Conservation (phyloP, 306 rosid genomes). For the Nissolia schottii region DNA sequence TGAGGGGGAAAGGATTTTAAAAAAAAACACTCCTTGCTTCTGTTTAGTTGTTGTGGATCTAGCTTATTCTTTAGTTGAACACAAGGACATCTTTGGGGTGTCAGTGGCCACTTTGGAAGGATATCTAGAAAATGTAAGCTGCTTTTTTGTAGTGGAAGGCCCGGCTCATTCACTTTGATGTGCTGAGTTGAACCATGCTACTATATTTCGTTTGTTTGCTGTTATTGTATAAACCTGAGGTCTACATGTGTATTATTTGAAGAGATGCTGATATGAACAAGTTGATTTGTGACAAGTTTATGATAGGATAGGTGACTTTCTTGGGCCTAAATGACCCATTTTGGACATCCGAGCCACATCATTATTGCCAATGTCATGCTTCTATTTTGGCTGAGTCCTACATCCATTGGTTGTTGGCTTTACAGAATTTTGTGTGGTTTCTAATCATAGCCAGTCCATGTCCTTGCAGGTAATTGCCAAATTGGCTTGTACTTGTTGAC, state of each 20-base stretch:
- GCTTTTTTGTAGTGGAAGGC: neutral
- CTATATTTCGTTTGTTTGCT: neutral
- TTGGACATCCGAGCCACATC: neutral
- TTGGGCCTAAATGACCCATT: constrained; percentile 1
- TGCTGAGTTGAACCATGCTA: neutral
- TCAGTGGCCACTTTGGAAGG: neutral
- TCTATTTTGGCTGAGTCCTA: neutral
- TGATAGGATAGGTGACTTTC: neutral
- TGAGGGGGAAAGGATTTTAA: no score
- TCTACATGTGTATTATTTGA: neutral
- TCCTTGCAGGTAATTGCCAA: constrained; percentile 27
- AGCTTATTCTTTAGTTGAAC: neutral
- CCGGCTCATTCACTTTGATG: neutral
- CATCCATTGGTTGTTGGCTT: neutral
- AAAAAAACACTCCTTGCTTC: neutral
- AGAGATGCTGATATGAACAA: neutral
- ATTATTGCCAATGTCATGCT: neutral
- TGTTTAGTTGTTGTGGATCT: neutral
- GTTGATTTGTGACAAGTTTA: neutral
- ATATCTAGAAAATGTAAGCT: neutral
- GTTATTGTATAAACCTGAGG: constrained; percentile 9
- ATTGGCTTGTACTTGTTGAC: neutral
- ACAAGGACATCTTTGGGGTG: neutral
- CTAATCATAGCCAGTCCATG: constrained; percentile 17
- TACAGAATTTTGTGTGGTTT: constrained; percentile 2